Percentiles rank a stretch among this genome's conserved stretches.
Conservation (phyloP, 2,329 filamentous ascomycete genomes). For the Aspergillus hortae region DNA sequence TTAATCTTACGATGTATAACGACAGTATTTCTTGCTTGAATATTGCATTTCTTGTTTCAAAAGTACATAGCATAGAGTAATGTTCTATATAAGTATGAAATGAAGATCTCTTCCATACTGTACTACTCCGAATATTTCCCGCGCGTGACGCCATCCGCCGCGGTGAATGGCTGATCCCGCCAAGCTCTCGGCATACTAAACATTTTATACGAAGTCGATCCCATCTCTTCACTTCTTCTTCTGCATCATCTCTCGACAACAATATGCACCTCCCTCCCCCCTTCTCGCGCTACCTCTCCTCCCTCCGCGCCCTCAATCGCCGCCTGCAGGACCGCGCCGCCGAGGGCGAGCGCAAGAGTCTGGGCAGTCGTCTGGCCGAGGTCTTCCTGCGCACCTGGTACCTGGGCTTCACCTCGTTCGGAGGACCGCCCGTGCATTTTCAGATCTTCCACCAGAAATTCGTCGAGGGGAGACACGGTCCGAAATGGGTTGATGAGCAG, state of each 20-base stretch:
- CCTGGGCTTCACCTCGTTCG: slow-evolving; percentile 63
- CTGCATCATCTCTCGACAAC: background rate
- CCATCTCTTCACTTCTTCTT: background rate
- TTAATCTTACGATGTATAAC: too few relatives aligned
- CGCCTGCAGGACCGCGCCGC: background rate
- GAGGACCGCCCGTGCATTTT: slow-evolving; percentile 67
- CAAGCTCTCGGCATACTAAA: too few relatives aligned
- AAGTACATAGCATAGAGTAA: too few relatives aligned
- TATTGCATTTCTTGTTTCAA: too few relatives aligned
- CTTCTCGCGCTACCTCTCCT: slow-evolving; percentile 6
- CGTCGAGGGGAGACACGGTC: slow-evolving; percentile 46
- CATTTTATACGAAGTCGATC: too few relatives aligned
- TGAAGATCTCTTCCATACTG: too few relatives aligned
- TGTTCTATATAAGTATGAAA: too few relatives aligned
- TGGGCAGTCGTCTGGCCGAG: slow-evolving; percentile 28
- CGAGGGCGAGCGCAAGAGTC: background rate
- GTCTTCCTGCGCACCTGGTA: slow-evolving; percentile 51
- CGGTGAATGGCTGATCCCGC: too few relatives aligned
- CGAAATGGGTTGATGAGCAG: slow-evolving; percentile 67
- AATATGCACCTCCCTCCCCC: slow-evolving; percentile 7
- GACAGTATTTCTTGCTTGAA: too few relatives aligned
- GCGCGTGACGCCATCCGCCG: too few relatives aligned
- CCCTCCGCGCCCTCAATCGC: slow-evolving; percentile 4
- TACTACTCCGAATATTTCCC: too few relatives aligned
- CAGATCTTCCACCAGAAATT: slow-evolving; percentile 63